These are phyloP conservation scores for Pseudogymnoascus sp. DNA, from an alignment of 2,329 filamentous ascomycete genomes.

Conservation along the genomic window DNA sequence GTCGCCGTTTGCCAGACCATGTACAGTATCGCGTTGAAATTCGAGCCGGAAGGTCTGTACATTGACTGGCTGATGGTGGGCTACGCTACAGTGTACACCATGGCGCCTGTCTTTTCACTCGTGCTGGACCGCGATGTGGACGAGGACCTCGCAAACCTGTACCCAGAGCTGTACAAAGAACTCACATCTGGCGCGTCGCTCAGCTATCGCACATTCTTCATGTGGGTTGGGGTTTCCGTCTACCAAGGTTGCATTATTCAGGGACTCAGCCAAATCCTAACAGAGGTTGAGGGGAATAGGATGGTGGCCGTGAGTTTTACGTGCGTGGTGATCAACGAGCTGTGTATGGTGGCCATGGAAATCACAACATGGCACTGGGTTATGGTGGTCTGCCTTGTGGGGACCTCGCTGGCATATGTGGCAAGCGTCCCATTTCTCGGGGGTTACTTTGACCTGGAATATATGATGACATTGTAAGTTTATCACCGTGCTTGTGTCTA, in stretches of 20 bases:
- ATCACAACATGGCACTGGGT: conserved; percentile 95
- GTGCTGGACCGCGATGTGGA: conserved; percentile 94
- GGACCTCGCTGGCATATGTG: conserved; percentile 73
- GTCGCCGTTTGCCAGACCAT: conserved; percentile 95
- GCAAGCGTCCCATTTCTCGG: conserved; percentile 79
- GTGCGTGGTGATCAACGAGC: conserved; percentile 83
- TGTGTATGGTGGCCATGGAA: conserved; percentile 94
- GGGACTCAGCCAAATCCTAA: conserved; percentile 81
- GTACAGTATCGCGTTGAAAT: conserved; percentile 86
- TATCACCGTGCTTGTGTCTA: neutral
- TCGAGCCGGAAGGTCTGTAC: conserved; percentile 91
- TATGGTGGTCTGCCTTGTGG: conserved; percentile 79
- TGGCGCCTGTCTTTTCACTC: conserved; percentile 82
- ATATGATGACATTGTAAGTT: conserved; percentile 59
- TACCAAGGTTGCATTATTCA: conserved; percentile 96
- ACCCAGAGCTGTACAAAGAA: conserved; percentile 96
- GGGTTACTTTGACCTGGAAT: conserved; percentile 78
- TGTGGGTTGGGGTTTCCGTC: conserved; percentile 90
- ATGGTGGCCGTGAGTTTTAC: conserved; percentile 94
- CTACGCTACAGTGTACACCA: conserved; percentile 94
- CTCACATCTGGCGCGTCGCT: conserved; percentile 81
- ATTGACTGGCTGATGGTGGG: conserved; percentile 95
- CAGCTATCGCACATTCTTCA: conserved; percentile 89
- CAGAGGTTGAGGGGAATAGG: conserved; percentile 60
- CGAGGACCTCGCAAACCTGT: conserved; percentile 84